Evolutionary conservation across 768 basidiomycete species (phyloP), one percentile per base, ranked within the genome.

Genomic region (Jaapia argillacea): DNA sequence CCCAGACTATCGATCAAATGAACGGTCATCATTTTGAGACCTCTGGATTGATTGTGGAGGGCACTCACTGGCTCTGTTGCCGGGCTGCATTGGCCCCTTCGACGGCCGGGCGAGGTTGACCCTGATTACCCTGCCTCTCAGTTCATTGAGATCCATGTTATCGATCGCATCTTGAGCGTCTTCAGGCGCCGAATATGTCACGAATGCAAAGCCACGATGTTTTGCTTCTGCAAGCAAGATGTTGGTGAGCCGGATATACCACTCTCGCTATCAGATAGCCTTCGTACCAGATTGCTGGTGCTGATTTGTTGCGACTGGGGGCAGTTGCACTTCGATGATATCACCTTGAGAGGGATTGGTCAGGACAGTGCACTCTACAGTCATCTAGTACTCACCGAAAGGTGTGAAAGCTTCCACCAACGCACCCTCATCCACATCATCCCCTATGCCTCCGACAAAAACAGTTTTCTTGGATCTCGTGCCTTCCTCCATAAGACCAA

Each of bases 131-230:
- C 75, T 76, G 40, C 81, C 89, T 40, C 68, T 72, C 46, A 87
- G 69, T 58, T 93, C 92, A 56, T 94, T 96, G 63, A 93, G 67
- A 62, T 98, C 92, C 88, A 92, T 97, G 66, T 98, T 98, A 70
- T 98, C 94, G 48, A 97, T 94, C 23, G 94, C 94, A 59, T 97
- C 93, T 57, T 88, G 85, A 4, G 94, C 92, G 61, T 94, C 90
- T 20, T 75, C 73, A 6, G 85, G 58, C 5, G 81, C 83, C 7
- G 79, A 65, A 58, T 77, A 98, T 1, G 91, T 92, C 39, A 97
- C 77, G 58, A 97, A 97, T 6, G 83, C 94, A 65, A 92, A 97
- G 6, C 93, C 94, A 36, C 91, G 80, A 60, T 90, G 88, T 65
- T 85, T 89, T n/a, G 64, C 63, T 48, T 84, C 85, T 85, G 46